Evolutionary conservation across 345 rosid genomes (phyloP), one percentile per base, ranked within the genome.

Genomic region (Hibiscus tridactylites): DNA sequence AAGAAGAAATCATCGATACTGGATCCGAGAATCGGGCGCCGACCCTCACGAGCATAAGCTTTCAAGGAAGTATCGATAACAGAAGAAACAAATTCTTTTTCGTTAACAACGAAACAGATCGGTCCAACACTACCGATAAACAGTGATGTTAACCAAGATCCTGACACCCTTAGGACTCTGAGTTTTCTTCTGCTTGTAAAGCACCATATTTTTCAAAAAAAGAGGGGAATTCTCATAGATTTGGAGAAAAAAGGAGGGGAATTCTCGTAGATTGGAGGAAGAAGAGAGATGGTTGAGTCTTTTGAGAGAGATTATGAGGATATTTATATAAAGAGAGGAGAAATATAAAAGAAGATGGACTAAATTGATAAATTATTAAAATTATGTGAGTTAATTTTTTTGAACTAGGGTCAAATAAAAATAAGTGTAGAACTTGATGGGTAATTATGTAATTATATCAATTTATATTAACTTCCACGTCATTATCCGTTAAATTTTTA

Each of bases 101-200:
- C 98, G 68, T 78, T 82, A 2, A 92, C 96, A 12, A 95, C n/a
- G n/a, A n/a, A n/a, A n/a, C n/a, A n/a, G n/a, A n/a, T n/a, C n/a
- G n/a, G n/a, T 10, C 98, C 98, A 0, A 98, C 91, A 70, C 98
- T 95, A n/a, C 99, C 99, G 68, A 90, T 0, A 61, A 64, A 95
- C 96, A 9, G 88, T 92, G 70, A 95, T 82, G 77, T 87, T 92
- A 42, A 92, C 83, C 46, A 95, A 81, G 54, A 95, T 72, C 78
- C 97, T 74, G 74, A 87, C 89, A 61, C 97, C 94, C 80, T 85
- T 85, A 57, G 84, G 75, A 31, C 61, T 33, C 74, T 81, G 88
- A 13, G 71, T 83, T 90, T 91, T 95, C 91, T 87, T 90, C 78
- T 85, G 91, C 88, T 88, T 92, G 88, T 85, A 82, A 33, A 90